These are phyloP conservation scores for Flaveria brownii DNA, from an alignment of 129 eudicot genomes.

Conservation along the genomic window DNA sequence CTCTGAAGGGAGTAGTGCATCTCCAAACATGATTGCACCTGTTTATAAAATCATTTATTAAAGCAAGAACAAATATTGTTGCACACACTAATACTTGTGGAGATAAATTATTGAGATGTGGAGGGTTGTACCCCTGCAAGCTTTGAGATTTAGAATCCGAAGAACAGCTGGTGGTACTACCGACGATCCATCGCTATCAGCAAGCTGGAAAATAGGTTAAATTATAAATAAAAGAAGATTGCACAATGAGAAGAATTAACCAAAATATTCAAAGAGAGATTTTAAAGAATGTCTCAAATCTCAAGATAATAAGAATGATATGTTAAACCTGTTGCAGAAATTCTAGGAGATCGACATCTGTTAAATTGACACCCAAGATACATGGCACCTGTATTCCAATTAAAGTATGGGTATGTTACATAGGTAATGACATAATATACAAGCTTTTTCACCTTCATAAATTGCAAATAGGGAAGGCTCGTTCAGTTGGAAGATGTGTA, in stretches of 20 bases:
- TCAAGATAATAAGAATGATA: constrained; percentile 13
- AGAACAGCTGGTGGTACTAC: constrained; percentile 83
- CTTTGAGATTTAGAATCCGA: constrained; percentile 78
- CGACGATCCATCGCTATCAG: constrained; percentile 97
- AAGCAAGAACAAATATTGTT: constrained; percentile 19
- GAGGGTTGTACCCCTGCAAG: constrained; percentile 82
- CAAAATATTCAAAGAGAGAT: constrained; percentile 5
- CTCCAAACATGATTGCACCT: constrained; percentile 99
- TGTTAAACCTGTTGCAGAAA: constrained; percentile 73
- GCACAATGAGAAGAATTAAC: constrained; percentile 2
- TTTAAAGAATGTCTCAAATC: not conserved
- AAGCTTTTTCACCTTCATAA: constrained; percentile 7
- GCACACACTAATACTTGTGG: constrained; percentile 4
- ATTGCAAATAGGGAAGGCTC: constrained; percentile 12
- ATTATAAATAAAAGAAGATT: not conserved
- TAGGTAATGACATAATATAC: not conserved
- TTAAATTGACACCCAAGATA: constrained; percentile 82
- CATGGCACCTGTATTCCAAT: constrained; percentile 77
- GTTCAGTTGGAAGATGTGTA: not conserved
- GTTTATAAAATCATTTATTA: constrained; percentile 1
- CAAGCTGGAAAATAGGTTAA: constrained; percentile 56
- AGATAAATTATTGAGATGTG: constrained; percentile 16
- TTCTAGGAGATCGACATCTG: constrained; percentile 83
- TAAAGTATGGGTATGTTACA: not conserved
- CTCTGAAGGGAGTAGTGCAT: constrained; percentile 83